phyloP scores from a whole-genome alignment of 768 basidiomycete genomes.

The Brasilioporus rufonigricans region DNA sequence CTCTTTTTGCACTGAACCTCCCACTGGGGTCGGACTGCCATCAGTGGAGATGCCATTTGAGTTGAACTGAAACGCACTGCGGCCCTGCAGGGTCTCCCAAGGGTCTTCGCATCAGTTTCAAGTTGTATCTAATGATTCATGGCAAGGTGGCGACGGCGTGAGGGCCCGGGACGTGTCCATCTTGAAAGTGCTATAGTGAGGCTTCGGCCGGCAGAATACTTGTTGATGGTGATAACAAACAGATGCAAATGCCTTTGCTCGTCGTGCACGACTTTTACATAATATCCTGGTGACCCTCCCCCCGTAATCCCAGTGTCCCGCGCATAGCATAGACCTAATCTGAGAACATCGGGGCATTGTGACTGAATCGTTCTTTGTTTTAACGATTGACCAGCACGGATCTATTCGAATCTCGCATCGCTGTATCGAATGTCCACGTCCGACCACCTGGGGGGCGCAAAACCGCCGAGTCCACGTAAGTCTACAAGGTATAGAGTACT shows the following conservation, averaged over 20 bases:
- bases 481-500: not conserved
- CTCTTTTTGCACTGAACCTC: not conserved
- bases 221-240: not conserved
- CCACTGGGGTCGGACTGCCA: not conserved
- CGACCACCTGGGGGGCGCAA: not conserved
- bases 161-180: too few relatives aligned
- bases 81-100: too few relatives aligned
- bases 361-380: too few relatives aligned
- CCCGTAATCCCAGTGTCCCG: too few relatives aligned
- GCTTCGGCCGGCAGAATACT: too few relatives aligned
- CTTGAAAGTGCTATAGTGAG: too few relatives aligned
- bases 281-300: too few relatives aligned
- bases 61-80: not conserved
- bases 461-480: constrained; percentile 29
- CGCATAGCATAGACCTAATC: too few relatives aligned
- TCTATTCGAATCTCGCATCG: not conserved
- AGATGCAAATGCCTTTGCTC: not conserved
- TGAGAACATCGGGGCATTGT: too few relatives aligned
- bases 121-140: not conserved
- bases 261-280: too few relatives aligned
- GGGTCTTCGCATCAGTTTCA: not conserved
- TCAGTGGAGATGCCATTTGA: not conserved
- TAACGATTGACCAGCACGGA: not conserved
- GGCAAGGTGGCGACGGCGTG: too few relatives aligned
- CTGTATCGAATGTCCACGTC: constrained; percentile 9